Conservation (phyloP, 2,329 filamentous ascomycete genomes). For the Aspergillus ustus region DNA sequence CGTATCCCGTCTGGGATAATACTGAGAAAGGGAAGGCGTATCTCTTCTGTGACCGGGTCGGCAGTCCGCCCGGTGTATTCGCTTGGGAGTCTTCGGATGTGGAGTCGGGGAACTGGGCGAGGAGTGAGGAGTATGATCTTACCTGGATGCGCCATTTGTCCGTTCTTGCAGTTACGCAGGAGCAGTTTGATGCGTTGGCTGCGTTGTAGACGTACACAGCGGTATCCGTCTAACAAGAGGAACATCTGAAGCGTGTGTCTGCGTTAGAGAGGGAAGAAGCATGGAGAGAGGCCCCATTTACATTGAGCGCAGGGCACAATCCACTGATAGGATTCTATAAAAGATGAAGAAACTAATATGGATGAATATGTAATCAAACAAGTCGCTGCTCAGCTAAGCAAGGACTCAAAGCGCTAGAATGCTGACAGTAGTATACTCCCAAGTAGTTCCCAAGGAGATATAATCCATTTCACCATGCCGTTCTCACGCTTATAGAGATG, state of each 20-base stretch:
- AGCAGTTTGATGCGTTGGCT: constrained; percentile 23
- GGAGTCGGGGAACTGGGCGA: constrained; percentile 6
- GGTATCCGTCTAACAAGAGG: too few relatives aligned
- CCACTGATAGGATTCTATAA: background rate
- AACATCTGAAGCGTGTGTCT: too few relatives aligned
- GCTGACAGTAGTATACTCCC: background rate
- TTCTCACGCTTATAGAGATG: background rate
- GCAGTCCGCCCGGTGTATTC: constrained; percentile 12
- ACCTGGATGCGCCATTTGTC: constrained; percentile 21
- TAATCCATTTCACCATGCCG: background rate
- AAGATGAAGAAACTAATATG: background rate
- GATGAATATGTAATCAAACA: background rate
- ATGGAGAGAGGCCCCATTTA: too few relatives aligned
- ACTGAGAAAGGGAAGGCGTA: constrained; percentile 15
- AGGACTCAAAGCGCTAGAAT: background rate
- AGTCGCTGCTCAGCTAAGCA: background rate
- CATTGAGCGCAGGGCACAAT: background rate
- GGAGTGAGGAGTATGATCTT: constrained; percentile 13
- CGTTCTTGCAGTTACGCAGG: constrained; percentile 15
- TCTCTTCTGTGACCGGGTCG: constrained; percentile 17
- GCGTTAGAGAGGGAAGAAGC: too few relatives aligned
- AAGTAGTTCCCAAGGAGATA: background rate
- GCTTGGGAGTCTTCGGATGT: constrained; percentile 19
- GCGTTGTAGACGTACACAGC: constrained; percentile 39
- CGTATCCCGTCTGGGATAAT: constrained; percentile 24